Conservation (phyloP, 2,329 filamentous ascomycete genomes). For the Stagonosporopsis chrysanthemi region DNA sequence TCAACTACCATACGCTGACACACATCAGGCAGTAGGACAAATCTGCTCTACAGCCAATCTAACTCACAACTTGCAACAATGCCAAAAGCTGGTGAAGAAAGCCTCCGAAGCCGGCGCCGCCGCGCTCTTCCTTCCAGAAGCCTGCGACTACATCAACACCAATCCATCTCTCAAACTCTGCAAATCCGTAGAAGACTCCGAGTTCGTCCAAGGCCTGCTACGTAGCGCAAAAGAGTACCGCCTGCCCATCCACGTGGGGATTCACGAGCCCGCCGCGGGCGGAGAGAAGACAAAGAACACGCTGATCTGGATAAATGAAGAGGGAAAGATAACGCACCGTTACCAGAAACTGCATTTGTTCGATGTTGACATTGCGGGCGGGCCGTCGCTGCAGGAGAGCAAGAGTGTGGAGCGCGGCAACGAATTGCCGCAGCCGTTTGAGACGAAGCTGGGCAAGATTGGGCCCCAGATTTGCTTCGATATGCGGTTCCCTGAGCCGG, state of each 20-base stretch:
- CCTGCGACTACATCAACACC: conserved; percentile 82
- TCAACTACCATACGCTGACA: not conserved
- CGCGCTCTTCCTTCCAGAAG: conserved; percentile 91
- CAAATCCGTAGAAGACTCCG: conserved; percentile 68
- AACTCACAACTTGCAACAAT: conserved; percentile 80
- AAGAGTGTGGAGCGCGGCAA: conserved; percentile 66
- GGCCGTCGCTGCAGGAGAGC: conserved; percentile 68
- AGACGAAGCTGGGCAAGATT: conserved; percentile 75
- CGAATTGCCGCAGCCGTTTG: conserved; percentile 71
- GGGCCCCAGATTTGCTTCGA: conserved; percentile 91
- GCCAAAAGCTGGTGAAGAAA: conserved; percentile 73
- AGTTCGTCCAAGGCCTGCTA: conserved; percentile 79
- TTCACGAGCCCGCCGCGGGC: conserved; percentile 65
- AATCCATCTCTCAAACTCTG: conserved; percentile 74
- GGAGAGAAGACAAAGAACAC: conserved; percentile 67
- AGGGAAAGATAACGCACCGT: conserved; percentile 64
- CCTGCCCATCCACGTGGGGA: conserved; percentile 82
- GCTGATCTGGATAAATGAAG: conserved; percentile 70
- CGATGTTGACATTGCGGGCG: conserved; percentile 69
- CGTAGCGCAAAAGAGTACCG: conserved; percentile 68
- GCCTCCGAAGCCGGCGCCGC: conserved; percentile 80
- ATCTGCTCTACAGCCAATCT: conserved; percentile 85
- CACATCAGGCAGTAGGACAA: conserved; percentile 79
- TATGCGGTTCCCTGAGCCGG: conserved; percentile 80
- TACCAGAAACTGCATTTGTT: conserved; percentile 96